Evolutionary conservation across 306 rosid genomes (phyloP).

Genomic region (Ammopiptanthus mongolicus): DNA sequence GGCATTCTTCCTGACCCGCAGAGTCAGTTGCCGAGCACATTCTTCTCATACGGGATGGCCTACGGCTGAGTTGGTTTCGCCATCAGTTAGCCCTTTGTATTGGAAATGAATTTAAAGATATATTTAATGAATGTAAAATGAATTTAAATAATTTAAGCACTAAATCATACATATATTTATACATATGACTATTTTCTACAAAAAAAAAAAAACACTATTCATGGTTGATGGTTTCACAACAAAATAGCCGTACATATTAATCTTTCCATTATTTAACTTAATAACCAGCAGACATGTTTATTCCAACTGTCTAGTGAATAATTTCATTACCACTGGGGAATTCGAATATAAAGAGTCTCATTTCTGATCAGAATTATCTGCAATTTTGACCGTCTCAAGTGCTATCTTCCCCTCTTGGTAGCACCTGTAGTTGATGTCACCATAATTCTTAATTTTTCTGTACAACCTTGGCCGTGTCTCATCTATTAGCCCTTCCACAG

Average conservation of each 20-base stretch:
- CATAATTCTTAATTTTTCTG: constrained; percentile 36
- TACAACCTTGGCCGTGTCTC: constrained; percentile 40
- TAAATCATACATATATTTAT: too few relatives aligned
- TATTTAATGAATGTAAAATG: too few relatives aligned
- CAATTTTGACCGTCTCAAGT: constrained; percentile 35
- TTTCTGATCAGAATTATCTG: neutral
- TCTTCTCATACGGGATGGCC: too few relatives aligned
- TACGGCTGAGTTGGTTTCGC: too few relatives aligned
- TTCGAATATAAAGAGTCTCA: constrained; percentile 8
- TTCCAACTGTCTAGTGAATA: neutral
- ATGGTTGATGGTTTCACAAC: neutral
- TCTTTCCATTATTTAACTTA: neutral
- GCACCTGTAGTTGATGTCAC: constrained; percentile 33
- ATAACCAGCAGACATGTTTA: neutral
- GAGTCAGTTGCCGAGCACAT: too few relatives aligned
- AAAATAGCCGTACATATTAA: neutral
- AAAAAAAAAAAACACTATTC: too few relatives aligned
- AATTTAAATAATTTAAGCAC: too few relatives aligned
- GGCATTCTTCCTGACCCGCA: too few relatives aligned
- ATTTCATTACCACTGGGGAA: neutral
- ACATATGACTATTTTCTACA: too few relatives aligned
- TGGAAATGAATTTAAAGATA: too few relatives aligned
- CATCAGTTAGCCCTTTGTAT: too few relatives aligned
- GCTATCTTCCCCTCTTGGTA: constrained; percentile 48
- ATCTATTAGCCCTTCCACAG: constrained; percentile 28